phyloP scores from a whole-genome alignment of 371 early-diverging fungal species.

The Actinomortierella wolfii region DNA sequence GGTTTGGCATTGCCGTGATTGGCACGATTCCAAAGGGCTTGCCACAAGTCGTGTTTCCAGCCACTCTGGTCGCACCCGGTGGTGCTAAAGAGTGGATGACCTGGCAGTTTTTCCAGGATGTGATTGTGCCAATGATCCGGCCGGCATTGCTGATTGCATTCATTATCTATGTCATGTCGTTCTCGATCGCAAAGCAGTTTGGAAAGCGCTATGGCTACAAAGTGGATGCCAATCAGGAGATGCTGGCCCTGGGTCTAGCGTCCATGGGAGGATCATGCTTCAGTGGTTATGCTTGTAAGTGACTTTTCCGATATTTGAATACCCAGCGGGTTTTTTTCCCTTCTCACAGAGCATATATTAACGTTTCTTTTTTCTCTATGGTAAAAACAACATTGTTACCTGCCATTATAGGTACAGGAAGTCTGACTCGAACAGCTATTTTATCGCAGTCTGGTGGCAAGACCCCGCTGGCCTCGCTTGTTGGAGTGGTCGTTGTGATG shows the following conservation, averaged over 20 bases:
- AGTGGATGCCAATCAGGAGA: constrained; percentile 49
- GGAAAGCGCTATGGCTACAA: constrained; percentile 39
- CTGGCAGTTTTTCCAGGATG: constrained; percentile 12
- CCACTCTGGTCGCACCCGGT: constrained; percentile 24
- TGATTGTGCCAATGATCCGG: constrained; percentile 41
- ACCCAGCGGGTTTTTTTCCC: too few relatives aligned
- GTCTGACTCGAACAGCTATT: constrained; percentile 39
- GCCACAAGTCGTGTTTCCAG: constrained; percentile 41
- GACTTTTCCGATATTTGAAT: too few relatives aligned
- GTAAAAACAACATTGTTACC: too few relatives aligned
- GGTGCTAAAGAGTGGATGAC: constrained; percentile 35
- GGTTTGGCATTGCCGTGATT: constrained; percentile 47
- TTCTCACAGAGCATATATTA: too few relatives aligned
- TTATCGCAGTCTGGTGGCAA: constrained; percentile 33
- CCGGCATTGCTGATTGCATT: constrained; percentile 48
- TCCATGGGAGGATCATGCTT: constrained; percentile 50
- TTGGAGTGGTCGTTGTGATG: constrained; percentile 40
- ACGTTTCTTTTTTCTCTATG: too few relatives aligned
- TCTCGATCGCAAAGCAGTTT: constrained; percentile 54
- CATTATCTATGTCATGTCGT: constrained; percentile 53
- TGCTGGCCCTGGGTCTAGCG: constrained; percentile 53
- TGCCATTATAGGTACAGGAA: constrained; percentile 18
- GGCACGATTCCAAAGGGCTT: constrained; percentile 53
- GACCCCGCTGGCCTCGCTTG: constrained; percentile 44
- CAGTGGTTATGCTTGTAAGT: constrained; percentile 42